Base-by-base conservation (phyloP, 352 stramenopile species). In the Phytopythium oedochilum region DNA sequence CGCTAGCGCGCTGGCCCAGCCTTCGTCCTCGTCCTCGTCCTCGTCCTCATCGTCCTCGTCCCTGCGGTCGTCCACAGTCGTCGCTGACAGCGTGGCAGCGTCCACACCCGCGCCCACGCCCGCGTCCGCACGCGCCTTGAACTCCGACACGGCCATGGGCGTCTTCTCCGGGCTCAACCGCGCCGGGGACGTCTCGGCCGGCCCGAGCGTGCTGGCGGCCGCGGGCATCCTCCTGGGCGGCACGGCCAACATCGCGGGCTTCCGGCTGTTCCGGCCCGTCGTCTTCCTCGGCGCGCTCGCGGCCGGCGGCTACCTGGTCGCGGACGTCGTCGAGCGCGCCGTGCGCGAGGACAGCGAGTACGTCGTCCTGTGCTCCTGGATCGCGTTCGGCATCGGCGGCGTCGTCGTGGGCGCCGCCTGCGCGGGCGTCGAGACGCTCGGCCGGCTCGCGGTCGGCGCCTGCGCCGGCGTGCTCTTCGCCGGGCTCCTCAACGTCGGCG, bases 331-430 rank as follows among this genome's bases (percentile, higher is more conserved):
- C 11, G 68, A 78, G 49, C 35, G 53, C 7, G 34, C 68, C n/a
- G 60, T 63, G 40, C 66, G 62, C 38, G 39, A 72, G 10, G 60
- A 60, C 51, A 48, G 60, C 23, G 54, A 56, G n/a, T 75, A 56
- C 53, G 53, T 71, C 50, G 32, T 58, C 11, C 73, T 66, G 6
- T 66, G 57, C 42, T 74, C 63, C 5, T 80, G 70, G 70, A 48
- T 77, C 26, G 61, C 48, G n/a, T 80, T 80, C 55, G 50, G 71
- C n/a, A 28, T 71, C 32, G 67, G 67, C 5, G 68, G 70, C 7
- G 32, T 75, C 15, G 9, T 78, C 1, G 29, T 60, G 49, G 70
- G 52, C 35, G 51, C 28, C 25, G 44, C 69, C 32, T 58, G 66
- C 36, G 20, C 73, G 14, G 59, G 51, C 22, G n/a, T 78, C 34